phyloP scores from a whole-genome alignment of 257 asterid genomes.

The Salvia rosmarinus region DNA sequence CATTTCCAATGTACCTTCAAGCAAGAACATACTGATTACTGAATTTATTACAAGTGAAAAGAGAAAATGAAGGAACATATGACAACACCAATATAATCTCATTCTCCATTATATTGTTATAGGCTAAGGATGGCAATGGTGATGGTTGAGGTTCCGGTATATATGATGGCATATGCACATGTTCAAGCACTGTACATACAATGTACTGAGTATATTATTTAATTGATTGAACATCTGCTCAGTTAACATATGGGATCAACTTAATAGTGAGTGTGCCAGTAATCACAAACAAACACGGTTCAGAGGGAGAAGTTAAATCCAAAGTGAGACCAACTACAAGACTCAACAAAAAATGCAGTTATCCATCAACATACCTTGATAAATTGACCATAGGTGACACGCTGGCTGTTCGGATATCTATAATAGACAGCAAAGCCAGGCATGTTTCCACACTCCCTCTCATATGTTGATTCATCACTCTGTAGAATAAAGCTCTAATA shows the following conservation, averaged over 20 bases:
- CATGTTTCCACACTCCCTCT: slow-evolving; percentile 98
- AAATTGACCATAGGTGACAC: slow-evolving; percentile 92
- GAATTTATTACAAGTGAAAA: not conserved
- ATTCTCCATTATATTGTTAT: not conserved
- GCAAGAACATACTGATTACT: slow-evolving; percentile 32
- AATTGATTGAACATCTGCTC: not conserved
- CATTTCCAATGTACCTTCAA: slow-evolving; percentile 98
- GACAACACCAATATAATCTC: slow-evolving; percentile 21
- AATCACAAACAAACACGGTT: slow-evolving; percentile 13
- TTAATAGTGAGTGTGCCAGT: not conserved
- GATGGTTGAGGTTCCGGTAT: not conserved
- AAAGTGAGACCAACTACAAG: slow-evolving; percentile 8
- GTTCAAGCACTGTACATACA: not conserved
- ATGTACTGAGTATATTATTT: not conserved
- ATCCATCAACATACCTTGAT: slow-evolving; percentile 68
- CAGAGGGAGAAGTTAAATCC: slow-evolving; percentile 3
- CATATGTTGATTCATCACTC: slow-evolving; percentile 92
- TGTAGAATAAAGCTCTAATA: slow-evolving; percentile 37
- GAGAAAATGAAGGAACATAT: slow-evolving; percentile 8
- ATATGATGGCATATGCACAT: not conserved
- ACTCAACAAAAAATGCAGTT: slow-evolving; percentile 2
- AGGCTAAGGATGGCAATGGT: not conserved
- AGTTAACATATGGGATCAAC: slow-evolving; percentile 1
- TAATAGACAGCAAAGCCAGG: slow-evolving; percentile 99
- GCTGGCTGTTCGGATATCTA: slow-evolving; percentile 96